Conservation (phyloP, 306 rosid genomes). For the Cucumis melo region DNA sequence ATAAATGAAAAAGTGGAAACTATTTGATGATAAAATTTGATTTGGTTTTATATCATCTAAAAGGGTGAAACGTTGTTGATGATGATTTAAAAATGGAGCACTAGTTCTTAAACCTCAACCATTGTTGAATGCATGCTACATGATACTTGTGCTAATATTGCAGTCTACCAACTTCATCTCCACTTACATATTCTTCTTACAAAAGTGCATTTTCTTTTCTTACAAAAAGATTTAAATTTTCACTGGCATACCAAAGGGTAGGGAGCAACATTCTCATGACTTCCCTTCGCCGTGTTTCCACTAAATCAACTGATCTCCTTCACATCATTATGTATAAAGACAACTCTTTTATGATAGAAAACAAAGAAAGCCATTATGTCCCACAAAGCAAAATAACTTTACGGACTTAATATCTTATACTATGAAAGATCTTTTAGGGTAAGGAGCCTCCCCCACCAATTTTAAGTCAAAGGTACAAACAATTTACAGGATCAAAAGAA, state of each 20-base stretch:
- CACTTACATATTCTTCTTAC: conserved; percentile 71
- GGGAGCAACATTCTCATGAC: no score
- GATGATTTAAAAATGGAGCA: conserved; percentile 91
- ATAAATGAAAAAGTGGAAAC: not conserved
- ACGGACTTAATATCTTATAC: not conserved
- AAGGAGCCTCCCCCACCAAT: not conserved
- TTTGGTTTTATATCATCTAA: not conserved
- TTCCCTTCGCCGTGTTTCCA: no score
- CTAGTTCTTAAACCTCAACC: conserved; percentile 90
- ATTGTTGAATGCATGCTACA: conserved; percentile 53
- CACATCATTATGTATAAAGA: no score
- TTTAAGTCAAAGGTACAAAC: not conserved
- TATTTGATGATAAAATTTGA: not conserved
- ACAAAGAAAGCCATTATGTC: no score
- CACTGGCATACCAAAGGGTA: not conserved
- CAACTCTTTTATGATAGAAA: no score
- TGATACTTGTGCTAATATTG: conserved; percentile 69
- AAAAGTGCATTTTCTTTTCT: not conserved
- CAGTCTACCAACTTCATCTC: conserved; percentile 65
- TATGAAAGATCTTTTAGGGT: not conserved
- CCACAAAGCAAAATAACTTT: no score
- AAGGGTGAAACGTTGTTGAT: not conserved
- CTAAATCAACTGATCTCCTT: no score
- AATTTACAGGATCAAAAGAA: not conserved
- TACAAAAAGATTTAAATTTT: not conserved